phyloP scores from a whole-genome alignment of 805 yeast genomes.

The Martiniozyma abietophila region DNA sequence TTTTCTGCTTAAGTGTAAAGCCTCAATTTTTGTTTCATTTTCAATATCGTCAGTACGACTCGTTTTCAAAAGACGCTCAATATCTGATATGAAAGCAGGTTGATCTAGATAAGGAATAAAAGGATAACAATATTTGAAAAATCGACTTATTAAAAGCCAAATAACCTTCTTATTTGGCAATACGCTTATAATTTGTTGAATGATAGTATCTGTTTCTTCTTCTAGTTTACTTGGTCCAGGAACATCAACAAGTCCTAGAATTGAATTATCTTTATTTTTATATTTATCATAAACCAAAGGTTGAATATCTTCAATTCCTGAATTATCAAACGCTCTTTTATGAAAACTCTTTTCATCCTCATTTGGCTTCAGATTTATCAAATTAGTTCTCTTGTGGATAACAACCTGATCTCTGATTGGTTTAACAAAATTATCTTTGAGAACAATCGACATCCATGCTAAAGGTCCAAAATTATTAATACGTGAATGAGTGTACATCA shows the following conservation, averaged over 20 bases:
- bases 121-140: slow-evolving; percentile 37
- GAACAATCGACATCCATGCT: slow-evolving; percentile 38
- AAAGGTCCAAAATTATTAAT: slow-evolving; percentile 44
- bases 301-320: slow-evolving; percentile 31
- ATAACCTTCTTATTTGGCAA: slow-evolving; percentile 36
- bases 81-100: slow-evolving; percentile 23
- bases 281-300: slow-evolving; percentile 14
- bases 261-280: neutral
- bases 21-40: slow-evolving; percentile 26
- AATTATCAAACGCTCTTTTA: slow-evolving; percentile 27
- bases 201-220: slow-evolving; percentile 5
- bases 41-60: slow-evolving; percentile 16
- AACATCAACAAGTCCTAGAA: neutral
- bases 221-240: neutral
- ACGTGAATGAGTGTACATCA: slow-evolving; percentile 31
- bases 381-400: slow-evolving; percentile 14
- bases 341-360: slow-evolving; percentile 20
- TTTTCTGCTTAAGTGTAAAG: slow-evolving; percentile 30
- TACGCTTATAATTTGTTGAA: slow-evolving; percentile 26
- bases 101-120: slow-evolving; percentile 40
- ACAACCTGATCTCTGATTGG: slow-evolving; percentile 27
- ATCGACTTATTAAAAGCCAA: slow-evolving; percentile 38
- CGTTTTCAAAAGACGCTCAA: slow-evolving; percentile 30
- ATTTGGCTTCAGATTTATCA: slow-evolving; percentile 3
- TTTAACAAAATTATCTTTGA: slow-evolving; percentile 34